Percentiles rank a stretch among this genome's conserved stretches.
These are phyloP conservation scores for Neophaeococcomyces aloes DNA, from an alignment of 2,329 filamentous ascomycete species.

Conservation along the genomic window DNA sequence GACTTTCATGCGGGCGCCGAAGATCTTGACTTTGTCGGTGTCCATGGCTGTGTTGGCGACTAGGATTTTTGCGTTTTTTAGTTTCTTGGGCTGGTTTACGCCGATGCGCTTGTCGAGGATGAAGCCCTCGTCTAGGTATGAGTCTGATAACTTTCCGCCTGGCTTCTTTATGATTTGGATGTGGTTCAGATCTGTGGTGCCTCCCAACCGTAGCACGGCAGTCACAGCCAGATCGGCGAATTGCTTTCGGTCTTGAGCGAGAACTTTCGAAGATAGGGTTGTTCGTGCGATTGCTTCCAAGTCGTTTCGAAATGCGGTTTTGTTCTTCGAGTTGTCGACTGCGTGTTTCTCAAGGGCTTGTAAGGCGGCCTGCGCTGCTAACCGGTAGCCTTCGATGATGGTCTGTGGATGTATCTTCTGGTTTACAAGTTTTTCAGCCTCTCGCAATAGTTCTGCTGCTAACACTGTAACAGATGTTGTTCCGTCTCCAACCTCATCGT, in stretches of 20 bases:
- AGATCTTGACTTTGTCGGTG: constrained; percentile 99
- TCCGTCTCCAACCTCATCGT: constrained; percentile 95
- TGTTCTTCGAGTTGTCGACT: constrained; percentile 78
- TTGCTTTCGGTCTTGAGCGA: constrained; percentile 85
- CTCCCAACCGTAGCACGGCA: constrained; percentile 79
- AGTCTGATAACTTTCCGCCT: constrained; percentile 92
- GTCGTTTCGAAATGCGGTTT: constrained; percentile 77
- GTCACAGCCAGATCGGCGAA: constrained; percentile 85
- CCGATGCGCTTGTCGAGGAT: constrained; percentile 99
- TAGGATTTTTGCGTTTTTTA: constrained; percentile 97
- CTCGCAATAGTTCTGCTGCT: constrained; percentile 85
- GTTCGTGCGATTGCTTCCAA: constrained; percentile 84
- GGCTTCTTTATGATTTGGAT: constrained; percentile 99
- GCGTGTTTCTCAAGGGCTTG: constrained; percentile 72
- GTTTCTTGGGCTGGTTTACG: constrained; percentile 92
- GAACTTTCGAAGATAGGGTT: constrained; percentile 92
- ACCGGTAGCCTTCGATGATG: constrained; percentile 97
- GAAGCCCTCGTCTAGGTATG: constrained; percentile 95
- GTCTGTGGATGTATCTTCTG: constrained; percentile 99
- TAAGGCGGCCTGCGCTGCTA: constrained; percentile 84
- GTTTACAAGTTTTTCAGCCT: constrained; percentile 93
- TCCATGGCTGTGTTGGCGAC: constrained; percentile 99
- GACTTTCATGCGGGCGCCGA: constrained; percentile 93
- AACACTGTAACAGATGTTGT: constrained; percentile 96
- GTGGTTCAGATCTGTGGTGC: constrained; percentile 86